Evolutionary conservation across 176 grass and related monocot species (phyloP).

Genomic region (Musa schizocarpa): DNA sequence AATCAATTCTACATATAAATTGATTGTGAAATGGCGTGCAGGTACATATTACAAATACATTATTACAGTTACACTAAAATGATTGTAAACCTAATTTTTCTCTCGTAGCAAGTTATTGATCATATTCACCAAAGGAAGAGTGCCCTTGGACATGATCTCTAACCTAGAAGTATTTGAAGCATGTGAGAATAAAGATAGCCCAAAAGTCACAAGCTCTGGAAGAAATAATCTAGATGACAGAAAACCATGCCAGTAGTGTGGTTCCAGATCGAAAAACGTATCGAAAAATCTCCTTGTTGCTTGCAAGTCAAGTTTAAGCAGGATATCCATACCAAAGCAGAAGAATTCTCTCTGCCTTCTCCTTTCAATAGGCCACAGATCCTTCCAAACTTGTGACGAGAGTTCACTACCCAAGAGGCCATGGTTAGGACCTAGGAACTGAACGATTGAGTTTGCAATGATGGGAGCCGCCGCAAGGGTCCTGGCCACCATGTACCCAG

Average conservation of each 20-base stretch:
- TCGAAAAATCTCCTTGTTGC: slow-evolving; percentile 70
- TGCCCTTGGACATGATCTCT: slow-evolving; percentile 98
- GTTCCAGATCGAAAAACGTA: slow-evolving; percentile 92
- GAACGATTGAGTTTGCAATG: slow-evolving; percentile 71
- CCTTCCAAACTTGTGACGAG: slow-evolving; percentile 61
- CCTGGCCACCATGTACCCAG: slow-evolving; percentile 95
- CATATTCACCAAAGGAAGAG: slow-evolving; percentile 75
- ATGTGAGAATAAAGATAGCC: slow-evolving; percentile 62
- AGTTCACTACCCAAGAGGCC: slow-evolving; percentile 37
- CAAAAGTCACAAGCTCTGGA: slow-evolving; percentile 74
- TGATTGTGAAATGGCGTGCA: neutral
- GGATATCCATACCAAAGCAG: slow-evolving; percentile 97
- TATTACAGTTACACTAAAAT: neutral
- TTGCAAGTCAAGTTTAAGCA: slow-evolving; percentile 89
- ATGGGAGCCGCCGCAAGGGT: slow-evolving; percentile 77
- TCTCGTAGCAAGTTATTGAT: slow-evolving; percentile 84
- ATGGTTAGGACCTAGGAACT: slow-evolving; percentile 38
- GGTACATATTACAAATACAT: neutral
- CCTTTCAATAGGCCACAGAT: slow-evolving; percentile 74
- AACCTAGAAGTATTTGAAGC: slow-evolving; percentile 83
- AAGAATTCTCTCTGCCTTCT: slow-evolving; percentile 88
- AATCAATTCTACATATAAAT: neutral
- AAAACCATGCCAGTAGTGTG: slow-evolving; percentile 93
- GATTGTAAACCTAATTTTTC: slow-evolving; percentile 29
- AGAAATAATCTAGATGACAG: slow-evolving; percentile 84